Evolutionary conservation across 129 eudicot genomes (phyloP), one percentile per base, ranked within the genome.

Genomic region (carrot (Daucus carota)): DNA sequence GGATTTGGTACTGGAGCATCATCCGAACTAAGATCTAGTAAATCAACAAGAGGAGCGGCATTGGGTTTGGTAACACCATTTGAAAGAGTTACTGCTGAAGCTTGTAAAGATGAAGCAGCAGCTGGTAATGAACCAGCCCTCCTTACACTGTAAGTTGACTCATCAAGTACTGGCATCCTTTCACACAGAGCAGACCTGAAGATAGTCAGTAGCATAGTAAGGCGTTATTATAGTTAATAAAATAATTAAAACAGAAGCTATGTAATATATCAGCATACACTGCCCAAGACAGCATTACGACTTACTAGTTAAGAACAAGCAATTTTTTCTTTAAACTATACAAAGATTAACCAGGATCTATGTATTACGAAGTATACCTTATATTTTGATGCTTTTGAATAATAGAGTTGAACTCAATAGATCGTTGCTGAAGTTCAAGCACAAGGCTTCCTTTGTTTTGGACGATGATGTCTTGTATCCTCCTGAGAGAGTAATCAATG

Each of bases 151-250:
- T 81, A 89, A 62, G 92, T 91, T 80, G 97, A 92, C 79, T 94
- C 99, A 78, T 94, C 99, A 76, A 94, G 93, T 72, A 91, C 96
- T 10, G 99, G 99, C 97, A 94, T 94, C 81, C 92, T 84, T 76
- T 94, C 99, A 32, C 92, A 92, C 76, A 94, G 77, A 10, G 93
- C 79, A 62, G 96, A 87, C 87, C 99, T 94, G 89, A 71, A 80
- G 31, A 54, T 14, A 66, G 59, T 44, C 75, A 79, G 65, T 73
- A 41, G 50, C 50, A 24, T n/a, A n/a, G 17, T n/a, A n/a, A 70
- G 22, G 12, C 28, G 6, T 70, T 41, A 70, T n/a, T 70, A 9
- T 22, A 7, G 17, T 36, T 18, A 68, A 18, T 33, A 10, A 40
- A 3, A n/a, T 7, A 9, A 2, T 5, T n/a, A 40, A 20, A 36